Evolutionary conservation across 2,329 filamentous ascomycete genomes (phyloP).

Genomic region (Grosmannia serpens): DNA sequence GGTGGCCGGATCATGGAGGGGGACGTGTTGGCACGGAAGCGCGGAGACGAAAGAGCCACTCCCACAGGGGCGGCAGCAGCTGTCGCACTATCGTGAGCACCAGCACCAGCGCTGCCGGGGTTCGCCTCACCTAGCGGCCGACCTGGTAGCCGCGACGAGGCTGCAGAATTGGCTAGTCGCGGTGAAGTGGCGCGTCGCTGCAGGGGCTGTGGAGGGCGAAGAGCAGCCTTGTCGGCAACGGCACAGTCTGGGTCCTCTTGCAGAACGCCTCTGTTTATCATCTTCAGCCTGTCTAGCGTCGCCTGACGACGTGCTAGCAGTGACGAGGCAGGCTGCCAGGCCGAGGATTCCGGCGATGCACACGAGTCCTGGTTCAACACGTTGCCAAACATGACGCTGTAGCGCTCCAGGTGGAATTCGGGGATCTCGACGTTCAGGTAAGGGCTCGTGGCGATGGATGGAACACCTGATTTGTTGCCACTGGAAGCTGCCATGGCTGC

Average conservation of each 20-base stretch:
- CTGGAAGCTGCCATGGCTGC: background rate
- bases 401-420: constrained; percentile 69
- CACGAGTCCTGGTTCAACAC: constrained; percentile 40
- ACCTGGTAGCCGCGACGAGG: constrained; percentile 33
- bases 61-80: constrained; percentile 4
- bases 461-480: background rate
- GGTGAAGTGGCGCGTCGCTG: constrained; percentile 39
- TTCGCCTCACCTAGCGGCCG: constrained; percentile 14
- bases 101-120: too few species aligned
- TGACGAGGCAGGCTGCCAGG: constrained; percentile 20
- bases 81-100: background rate
- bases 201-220: background rate
- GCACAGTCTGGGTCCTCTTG: constrained; percentile 19
- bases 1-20: constrained; percentile 20
- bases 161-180: constrained; percentile 31
- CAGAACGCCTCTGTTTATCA: constrained; percentile 33
- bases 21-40: constrained; percentile 42
- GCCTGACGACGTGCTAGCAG: constrained; percentile 48
- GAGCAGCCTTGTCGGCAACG: background rate
- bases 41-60: constrained; percentile 21
- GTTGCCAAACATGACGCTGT: constrained; percentile 85
- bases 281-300: constrained; percentile 45
- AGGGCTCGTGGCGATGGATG: constrained; percentile 14
- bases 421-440: constrained; percentile 72
- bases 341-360: background rate